Conservation (phyloP, 352 stramenopile species). For the Pythium vanterpoolii region DNA sequence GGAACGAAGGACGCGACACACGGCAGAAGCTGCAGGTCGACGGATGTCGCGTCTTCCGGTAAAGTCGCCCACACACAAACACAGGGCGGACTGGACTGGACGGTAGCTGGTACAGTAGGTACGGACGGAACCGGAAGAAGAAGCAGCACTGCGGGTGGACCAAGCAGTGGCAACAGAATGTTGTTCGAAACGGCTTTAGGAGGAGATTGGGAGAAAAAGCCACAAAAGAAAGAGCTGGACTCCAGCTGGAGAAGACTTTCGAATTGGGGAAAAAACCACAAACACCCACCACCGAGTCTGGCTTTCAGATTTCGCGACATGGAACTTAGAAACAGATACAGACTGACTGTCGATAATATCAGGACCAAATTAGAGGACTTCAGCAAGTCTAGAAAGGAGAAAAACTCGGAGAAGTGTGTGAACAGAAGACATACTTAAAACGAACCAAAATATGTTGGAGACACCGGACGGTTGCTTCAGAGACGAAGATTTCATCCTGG, state of each 20-base stretch:
- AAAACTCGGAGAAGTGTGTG: too few relatives aligned
- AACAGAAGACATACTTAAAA: too few relatives aligned
- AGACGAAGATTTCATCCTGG: too few relatives aligned
- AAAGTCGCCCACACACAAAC: background rate
- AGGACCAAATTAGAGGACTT: too few relatives aligned
- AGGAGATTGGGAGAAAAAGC: background rate
- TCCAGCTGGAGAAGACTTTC: background rate
- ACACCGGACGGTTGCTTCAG: too few relatives aligned
- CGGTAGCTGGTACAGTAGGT: background rate
- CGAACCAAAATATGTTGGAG: too few relatives aligned
- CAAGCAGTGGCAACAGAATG: background rate
- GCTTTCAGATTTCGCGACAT: background rate
- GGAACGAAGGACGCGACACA: background rate
- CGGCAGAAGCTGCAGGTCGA: conserved; percentile 7
- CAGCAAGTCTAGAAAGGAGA: too few relatives aligned
- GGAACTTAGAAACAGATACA: too few relatives aligned
- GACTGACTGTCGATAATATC: too few relatives aligned
- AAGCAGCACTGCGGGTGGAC: background rate
- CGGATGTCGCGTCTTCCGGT: conserved; percentile 11
- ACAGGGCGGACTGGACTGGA: conserved; percentile 3
- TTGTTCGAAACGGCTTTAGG: background rate
- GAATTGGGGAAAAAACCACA: background rate
- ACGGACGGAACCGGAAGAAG: conserved; percentile 7
- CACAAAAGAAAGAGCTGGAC: conserved; percentile 2
- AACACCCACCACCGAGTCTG: background rate